Conservation (phyloP, 306 rosid genomes). For the Lathyrus tuberosus region DNA sequence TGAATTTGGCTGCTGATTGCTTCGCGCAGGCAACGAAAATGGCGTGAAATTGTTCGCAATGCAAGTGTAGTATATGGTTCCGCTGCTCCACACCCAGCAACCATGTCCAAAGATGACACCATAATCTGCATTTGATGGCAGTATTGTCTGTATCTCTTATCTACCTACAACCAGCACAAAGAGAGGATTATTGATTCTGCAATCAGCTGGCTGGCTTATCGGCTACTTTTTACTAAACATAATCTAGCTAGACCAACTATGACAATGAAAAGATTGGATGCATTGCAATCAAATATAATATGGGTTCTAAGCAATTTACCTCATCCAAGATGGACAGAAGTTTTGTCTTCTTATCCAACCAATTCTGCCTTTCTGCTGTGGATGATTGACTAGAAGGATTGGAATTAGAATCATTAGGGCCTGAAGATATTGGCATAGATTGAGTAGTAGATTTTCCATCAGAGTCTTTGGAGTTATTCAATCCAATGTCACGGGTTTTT, state of each 20-base stretch:
- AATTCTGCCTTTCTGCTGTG: slow-evolving; percentile 62
- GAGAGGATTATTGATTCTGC: slow-evolving; percentile 6
- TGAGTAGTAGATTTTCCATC: slow-evolving; percentile 56
- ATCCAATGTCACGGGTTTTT: slow-evolving; percentile 39
- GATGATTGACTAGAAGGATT: slow-evolving; percentile 58
- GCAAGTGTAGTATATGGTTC: slow-evolving; percentile 78
- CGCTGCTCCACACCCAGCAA: slow-evolving; percentile 84
- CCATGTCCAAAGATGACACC: slow-evolving; percentile 72
- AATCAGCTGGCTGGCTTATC: background rate
- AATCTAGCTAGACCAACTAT: no score
- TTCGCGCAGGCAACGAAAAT: slow-evolving; percentile 81
- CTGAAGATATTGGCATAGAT: slow-evolving; percentile 47
- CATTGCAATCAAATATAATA: background rate
- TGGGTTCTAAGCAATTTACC: slow-evolving; percentile 48
- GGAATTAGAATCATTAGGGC: slow-evolving; percentile 49
- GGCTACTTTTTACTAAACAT: no score
- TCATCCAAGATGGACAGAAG: slow-evolving; percentile 84
- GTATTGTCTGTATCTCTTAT: slow-evolving; percentile 74
- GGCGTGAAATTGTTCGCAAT: slow-evolving; percentile 74
- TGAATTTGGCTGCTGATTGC: slow-evolving; percentile 75
- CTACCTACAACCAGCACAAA: slow-evolving; percentile 57
- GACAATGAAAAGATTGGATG: background rate
- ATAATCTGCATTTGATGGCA: slow-evolving; percentile 77
- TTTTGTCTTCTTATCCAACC: slow-evolving; percentile 70
- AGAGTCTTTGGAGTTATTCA: slow-evolving; percentile 57